Percentiles rank a stretch among this genome's conserved stretches.
These are phyloP conservation scores for Sonneratia alba DNA, from an alignment of 345 rosid genomes.

Conservation along the genomic window DNA sequence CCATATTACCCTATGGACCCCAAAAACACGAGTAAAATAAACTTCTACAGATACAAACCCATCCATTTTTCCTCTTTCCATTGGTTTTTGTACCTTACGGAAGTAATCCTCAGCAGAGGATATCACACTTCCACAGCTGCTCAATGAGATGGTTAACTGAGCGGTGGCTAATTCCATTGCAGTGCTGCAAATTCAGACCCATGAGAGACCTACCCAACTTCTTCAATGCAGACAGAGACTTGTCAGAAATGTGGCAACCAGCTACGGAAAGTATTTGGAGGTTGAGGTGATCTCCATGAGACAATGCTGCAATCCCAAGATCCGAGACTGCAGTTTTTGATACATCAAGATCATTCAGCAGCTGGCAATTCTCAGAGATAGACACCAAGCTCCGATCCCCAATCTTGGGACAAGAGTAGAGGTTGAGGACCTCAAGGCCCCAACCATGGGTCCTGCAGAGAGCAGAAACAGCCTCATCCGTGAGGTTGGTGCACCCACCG, in stretches of 20 bases:
- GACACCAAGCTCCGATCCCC: slow-evolving; percentile 53
- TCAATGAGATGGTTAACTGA: slow-evolving; percentile 51
- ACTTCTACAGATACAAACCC: background rate
- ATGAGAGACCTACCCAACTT: slow-evolving; percentile 54
- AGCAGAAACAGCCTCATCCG: slow-evolving; percentile 46
- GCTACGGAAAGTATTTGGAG: slow-evolving; percentile 69
- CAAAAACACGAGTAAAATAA: slow-evolving; percentile 34
- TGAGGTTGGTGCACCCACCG: slow-evolving; percentile 61
- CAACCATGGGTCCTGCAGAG: slow-evolving; percentile 52
- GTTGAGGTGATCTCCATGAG: slow-evolving; percentile 42
- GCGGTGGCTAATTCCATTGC: slow-evolving; percentile 50
- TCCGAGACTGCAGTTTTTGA: slow-evolving; percentile 63
- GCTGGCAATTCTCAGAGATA: slow-evolving; percentile 56
- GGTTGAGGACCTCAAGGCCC: slow-evolving; percentile 65
- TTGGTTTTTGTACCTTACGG: background rate
- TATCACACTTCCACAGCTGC: slow-evolving; percentile 74
- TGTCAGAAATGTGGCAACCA: slow-evolving; percentile 71
- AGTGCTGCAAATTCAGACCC: slow-evolving; percentile 75
- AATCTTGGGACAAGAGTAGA: slow-evolving; percentile 64
- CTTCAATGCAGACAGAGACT: slow-evolving; percentile 42
- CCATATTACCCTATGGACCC: slow-evolving; percentile 52
- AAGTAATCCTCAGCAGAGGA: slow-evolving; percentile 47
- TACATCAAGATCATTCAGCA: slow-evolving; percentile 71
- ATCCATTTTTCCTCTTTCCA: background rate
- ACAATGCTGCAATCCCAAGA: slow-evolving; percentile 47